Base-by-base conservation (phyloP, 176 grass and related monocot genomes). In the Oryza brachyantha region DNA sequence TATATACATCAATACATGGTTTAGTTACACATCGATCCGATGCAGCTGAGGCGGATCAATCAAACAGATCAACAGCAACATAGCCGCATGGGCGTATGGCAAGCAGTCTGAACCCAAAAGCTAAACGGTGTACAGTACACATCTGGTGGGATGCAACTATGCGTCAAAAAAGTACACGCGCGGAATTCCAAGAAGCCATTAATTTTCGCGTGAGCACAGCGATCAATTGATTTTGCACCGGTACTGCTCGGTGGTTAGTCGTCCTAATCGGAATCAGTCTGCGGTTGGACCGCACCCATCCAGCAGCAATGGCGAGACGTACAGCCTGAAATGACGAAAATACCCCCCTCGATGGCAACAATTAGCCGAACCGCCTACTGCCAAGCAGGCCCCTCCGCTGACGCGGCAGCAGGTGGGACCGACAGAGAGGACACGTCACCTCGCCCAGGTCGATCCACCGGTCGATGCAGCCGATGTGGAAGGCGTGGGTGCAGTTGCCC, bases 391-490 rank as follows among this genome's bases (percentile, higher is more conserved):
- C 64, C 13, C 4, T 35, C 16, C 32, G 71, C 10, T 81, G 86
- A 31, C 37, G 66, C 25, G 88, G 88, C 80, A 91, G 62, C 14
- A 97, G 66, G 59, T 83, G 17, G 12, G 91, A 60, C n/a, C 91
- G 83, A 64, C 93, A 97, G 7, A 93, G 50, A 19, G 93, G 93
- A 67, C 93, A 97, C 48, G 88, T 87, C 65, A 68, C 29, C 75
- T 89, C 87, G 28, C 90, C 87, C 57, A 84, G 8, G 32, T 93
- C 90, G 62, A 97, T 90, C 93, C 93, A 97, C 2, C 73, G 81
- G 84, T 97, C 93, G 80, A 97, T 86, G 86, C 90, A 97, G 45
- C 12, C 80, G 43, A 31, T 79, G 79, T 97, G 91, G 77, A 91
- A 97, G 17, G 85, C 88, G 69, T 97, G 93, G 21, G 43, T 2